Conservation (phyloP, 176 grass and related monocot genomes). For the Aegilops speltoides region DNA sequence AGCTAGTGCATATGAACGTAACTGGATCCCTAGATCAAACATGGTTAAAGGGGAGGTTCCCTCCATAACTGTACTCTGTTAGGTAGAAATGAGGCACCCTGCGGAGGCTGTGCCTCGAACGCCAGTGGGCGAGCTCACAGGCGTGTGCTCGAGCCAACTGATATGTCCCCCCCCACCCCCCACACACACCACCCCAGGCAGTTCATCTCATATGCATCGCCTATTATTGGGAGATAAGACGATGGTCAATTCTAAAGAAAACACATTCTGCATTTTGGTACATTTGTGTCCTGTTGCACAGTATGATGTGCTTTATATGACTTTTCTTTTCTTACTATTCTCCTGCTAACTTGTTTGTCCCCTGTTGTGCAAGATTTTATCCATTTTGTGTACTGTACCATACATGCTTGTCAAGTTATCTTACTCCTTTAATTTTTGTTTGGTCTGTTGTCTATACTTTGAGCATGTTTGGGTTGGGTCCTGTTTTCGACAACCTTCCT, state of each 20-base stretch:
- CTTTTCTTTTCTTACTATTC: neutral
- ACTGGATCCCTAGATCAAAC: neutral
- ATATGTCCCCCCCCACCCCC: too few species aligned
- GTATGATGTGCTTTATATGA: neutral
- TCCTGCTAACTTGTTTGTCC: neutral
- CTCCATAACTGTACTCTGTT: neutral
- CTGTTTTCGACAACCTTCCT: neutral
- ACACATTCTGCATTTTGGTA: neutral
- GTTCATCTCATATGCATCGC: neutral
- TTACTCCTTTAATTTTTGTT: conserved; percentile 4
- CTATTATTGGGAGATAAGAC: neutral
- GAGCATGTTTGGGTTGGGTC: conserved; percentile 1
- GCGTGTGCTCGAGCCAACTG: neutral
- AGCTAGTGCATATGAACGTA: conserved; percentile 10
- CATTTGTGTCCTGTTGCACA: neutral
- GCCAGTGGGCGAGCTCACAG: neutral
- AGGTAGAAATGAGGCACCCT: neutral
- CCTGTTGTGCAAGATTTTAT: conserved; percentile 1
- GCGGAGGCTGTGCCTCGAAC: neutral
- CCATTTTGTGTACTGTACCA: neutral
- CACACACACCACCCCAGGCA: too few species aligned
- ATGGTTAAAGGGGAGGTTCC: neutral
- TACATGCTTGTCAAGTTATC: neutral
- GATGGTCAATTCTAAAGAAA: neutral
- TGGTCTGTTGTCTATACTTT: neutral